These are phyloP conservation scores for Apostasia shenzhenica DNA, from an alignment of 106 monocot genomes.

Conservation along the genomic window DNA sequence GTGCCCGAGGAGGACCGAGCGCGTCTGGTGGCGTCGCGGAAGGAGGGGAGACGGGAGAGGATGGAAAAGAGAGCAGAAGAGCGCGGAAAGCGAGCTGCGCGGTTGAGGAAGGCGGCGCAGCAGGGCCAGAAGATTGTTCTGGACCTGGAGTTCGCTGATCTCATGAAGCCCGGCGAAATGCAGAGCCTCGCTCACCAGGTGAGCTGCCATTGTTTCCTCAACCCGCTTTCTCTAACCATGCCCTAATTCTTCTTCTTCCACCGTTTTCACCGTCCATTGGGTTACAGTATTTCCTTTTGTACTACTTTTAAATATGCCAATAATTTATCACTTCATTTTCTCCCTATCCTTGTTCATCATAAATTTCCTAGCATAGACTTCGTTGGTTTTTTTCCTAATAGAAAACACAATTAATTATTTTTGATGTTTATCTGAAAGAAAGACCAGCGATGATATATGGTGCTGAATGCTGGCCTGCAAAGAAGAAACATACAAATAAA, in stretches of 20 bases:
- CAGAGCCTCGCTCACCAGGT: constrained; percentile 91
- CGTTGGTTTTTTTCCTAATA: background rate
- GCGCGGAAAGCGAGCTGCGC: constrained; percentile 26
- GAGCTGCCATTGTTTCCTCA: background rate
- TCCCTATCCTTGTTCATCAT: background rate
- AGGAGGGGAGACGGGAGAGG: constrained; percentile 45
- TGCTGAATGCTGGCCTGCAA: no score
- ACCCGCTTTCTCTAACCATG: no score
- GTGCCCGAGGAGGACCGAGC: constrained; percentile 59
- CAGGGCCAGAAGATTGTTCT: constrained; percentile 55
- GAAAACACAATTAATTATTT: no score
- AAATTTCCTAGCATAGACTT: background rate
- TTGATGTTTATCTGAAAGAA: no score
- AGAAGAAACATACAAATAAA: no score
- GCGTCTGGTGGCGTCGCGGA: constrained; percentile 32
- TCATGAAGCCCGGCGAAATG: constrained; percentile 73
- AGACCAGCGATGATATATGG: no score
- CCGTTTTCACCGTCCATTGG: no score
- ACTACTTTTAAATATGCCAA: no score
- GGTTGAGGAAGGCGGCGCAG: constrained; percentile 41
- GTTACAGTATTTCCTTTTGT: no score
- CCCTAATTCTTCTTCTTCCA: no score
- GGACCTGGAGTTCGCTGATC: constrained; percentile 67
- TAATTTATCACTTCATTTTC: no score
- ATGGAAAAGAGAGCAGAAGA: constrained; percentile 43